These are phyloP conservation scores for Curvularia eragrostidis DNA, from an alignment of 2,329 filamentous ascomycete species.

Conservation along the genomic window DNA sequence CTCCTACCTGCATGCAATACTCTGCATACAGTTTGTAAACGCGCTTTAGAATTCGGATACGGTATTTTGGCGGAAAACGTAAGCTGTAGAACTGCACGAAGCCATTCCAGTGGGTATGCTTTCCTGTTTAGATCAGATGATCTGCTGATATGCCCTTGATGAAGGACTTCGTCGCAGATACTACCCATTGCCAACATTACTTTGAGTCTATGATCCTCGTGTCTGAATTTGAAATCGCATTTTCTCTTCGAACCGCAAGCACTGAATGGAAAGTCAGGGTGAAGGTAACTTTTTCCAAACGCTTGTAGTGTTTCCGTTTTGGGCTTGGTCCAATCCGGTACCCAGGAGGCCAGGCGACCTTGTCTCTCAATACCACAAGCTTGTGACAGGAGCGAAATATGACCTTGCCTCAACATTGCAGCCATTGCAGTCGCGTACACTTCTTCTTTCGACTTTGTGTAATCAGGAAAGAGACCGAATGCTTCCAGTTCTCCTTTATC, in stretches of 20 bases:
- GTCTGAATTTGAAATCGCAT: background rate
- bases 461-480: slow-evolving; percentile 14
- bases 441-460: background rate
- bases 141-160: background rate
- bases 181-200: background rate
- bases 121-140: background rate
- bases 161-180: background rate
- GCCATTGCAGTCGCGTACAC: background rate
- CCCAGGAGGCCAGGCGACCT: background rate
- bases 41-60: background rate
- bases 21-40: background rate
- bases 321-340: slow-evolving; percentile 2
- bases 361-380: background rate
- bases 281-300: background rate
- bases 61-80: too few species aligned
- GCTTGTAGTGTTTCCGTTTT: background rate
- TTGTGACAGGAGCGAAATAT: background rate
- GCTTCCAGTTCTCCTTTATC: slow-evolving; percentile 15
- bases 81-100: background rate
- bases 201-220: rapidly evolving
- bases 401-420: background rate
- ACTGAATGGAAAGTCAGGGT: background rate
- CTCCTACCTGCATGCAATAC: background rate
- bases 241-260: background rate
- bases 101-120: background rate